Evolutionary conservation across 352 stramenopile genomes (phyloP).

Genomic region (Phytophthora vignae): DNA sequence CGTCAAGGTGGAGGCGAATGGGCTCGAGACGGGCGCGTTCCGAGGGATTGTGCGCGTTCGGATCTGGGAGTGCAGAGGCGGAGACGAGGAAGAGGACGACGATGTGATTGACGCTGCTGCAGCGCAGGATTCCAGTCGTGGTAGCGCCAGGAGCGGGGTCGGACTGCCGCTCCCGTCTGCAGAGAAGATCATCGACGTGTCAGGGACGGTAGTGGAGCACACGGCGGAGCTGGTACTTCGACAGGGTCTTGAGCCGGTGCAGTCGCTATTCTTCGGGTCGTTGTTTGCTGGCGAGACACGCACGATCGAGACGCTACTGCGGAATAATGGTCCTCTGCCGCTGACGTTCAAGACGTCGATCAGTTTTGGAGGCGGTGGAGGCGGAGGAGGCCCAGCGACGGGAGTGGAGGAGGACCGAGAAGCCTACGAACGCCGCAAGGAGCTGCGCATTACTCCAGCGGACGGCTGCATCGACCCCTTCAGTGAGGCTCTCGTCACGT

Average conservation of each 20-base stretch:
- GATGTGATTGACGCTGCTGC: constrained; percentile 10
- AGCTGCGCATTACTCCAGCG: constrained; percentile 63
- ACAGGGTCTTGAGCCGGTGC: constrained; percentile 52
- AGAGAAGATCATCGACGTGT: constrained; percentile 86
- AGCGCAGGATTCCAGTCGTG: background rate
- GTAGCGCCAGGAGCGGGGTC: background rate
- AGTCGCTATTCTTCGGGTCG: constrained; percentile 71
- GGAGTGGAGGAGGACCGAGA: constrained; percentile 68
- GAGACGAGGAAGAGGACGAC: constrained; percentile 19
- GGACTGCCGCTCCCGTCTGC: constrained; percentile 4
- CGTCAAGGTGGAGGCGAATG: constrained; percentile 59
- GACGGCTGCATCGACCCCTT: constrained; percentile 78
- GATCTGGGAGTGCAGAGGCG: constrained; percentile 40
- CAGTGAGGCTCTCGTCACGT: constrained; percentile 46
- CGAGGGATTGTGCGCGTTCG: constrained; percentile 53
- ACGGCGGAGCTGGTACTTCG: constrained; percentile 82
- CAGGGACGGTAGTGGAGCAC: constrained; percentile 83
- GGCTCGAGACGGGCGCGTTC: constrained; percentile 48
- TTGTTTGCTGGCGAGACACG: constrained; percentile 72
- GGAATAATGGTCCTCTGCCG: constrained; percentile 81
- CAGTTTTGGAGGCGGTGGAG: constrained; percentile 42
- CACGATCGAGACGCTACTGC: constrained; percentile 68
- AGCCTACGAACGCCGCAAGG: constrained; percentile 69
- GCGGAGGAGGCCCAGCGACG: background rate
- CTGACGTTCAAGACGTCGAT: constrained; percentile 70